Evolutionary conservation across 352 stramenopile genomes (phyloP).

Genomic region (Phytopythium cucurbitacearum): DNA sequence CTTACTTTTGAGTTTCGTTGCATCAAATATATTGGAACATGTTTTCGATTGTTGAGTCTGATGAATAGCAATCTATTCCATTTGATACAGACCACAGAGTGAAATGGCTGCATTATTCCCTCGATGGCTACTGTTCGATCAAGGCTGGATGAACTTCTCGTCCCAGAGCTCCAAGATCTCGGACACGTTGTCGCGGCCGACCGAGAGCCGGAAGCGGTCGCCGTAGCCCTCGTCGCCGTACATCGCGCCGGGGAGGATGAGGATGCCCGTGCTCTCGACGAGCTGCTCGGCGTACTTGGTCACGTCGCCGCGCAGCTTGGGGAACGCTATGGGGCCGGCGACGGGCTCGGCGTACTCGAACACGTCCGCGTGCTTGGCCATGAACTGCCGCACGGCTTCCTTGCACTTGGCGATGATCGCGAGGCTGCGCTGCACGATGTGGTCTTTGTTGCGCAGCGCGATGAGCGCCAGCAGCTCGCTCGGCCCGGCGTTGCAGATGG

Average conservation of each 20-base stretch:
- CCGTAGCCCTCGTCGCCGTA: conserved; percentile 17
- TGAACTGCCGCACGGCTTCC: conserved; percentile 24
- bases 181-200: conserved; percentile 25
- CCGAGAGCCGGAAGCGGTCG: conserved; percentile 27
- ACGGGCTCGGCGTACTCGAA: conserved; percentile 32
- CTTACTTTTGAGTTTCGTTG: too few relatives aligned
- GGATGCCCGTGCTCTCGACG: conserved; percentile 24
- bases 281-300: conserved; percentile 24
- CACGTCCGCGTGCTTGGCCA: conserved; percentile 20
- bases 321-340: conserved; percentile 33
- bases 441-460: conserved; percentile 36
- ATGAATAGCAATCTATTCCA: too few relatives aligned
- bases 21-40: too few relatives aligned
- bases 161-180: conserved; percentile 26
- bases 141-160: background rate
- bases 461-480: conserved; percentile 62
- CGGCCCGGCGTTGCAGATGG: conserved; percentile 54
- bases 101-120: background rate
- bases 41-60: too few relatives aligned
- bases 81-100: too few relatives aligned
- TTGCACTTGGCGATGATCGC: conserved; percentile 14
- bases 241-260: conserved; percentile 29
- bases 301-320: conserved; percentile 13
- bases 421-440: conserved; percentile 18
- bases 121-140: background rate